Evolutionary conservation across 2,329 filamentous ascomycete species (phyloP).

Genomic region (Aspergillus oerlinghausenensis): DNA sequence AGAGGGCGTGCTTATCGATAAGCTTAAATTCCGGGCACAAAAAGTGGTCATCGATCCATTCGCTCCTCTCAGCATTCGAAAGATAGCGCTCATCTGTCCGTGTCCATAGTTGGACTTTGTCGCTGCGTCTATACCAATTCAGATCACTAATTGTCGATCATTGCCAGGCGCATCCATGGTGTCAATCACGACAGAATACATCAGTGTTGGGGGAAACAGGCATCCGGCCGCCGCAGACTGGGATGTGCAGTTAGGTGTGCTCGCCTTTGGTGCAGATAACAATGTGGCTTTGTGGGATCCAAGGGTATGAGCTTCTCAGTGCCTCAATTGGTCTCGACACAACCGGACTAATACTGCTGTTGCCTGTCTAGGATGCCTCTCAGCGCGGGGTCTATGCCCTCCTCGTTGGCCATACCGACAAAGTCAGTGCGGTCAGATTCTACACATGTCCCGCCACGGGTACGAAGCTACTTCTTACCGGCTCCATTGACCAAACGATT

Average conservation of each 20-base stretch:
- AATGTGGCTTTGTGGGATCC: constrained; percentile 89
- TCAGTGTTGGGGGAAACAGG: constrained; percentile 82
- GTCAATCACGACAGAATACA: constrained; percentile 44
- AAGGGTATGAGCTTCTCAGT: constrained; percentile 49
- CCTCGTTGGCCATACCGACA: constrained; percentile 70
- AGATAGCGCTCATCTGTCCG: background rate
- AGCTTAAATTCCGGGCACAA: constrained; percentile 23
- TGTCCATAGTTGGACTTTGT: background rate
- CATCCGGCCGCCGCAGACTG: constrained; percentile 89
- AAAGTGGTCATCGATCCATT: constrained; percentile 12
- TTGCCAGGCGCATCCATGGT: constrained; percentile 26
- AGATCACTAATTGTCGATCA: background rate
- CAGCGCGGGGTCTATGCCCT: constrained; percentile 60
- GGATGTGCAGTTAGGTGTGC: constrained; percentile 61
- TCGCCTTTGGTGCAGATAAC: constrained; percentile 85
- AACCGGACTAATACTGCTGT: constrained; percentile 3
- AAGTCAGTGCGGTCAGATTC: constrained; percentile 80
- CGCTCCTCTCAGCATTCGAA: constrained; percentile 14
- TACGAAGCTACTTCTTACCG: constrained; percentile 64
- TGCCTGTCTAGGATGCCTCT: constrained; percentile 35
- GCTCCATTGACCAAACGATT: constrained; percentile 74
- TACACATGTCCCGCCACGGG: constrained; percentile 51
- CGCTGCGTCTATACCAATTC: background rate
- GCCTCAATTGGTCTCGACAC: background rate
- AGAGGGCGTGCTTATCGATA: constrained; percentile 37